A percentile compares a stretch with the other conserved stretches of the same genome.
Evolutionary conservation across 495 filamentous ascomycete species (phyloP).

Genomic region (Penicillium pancosmium): DNA sequence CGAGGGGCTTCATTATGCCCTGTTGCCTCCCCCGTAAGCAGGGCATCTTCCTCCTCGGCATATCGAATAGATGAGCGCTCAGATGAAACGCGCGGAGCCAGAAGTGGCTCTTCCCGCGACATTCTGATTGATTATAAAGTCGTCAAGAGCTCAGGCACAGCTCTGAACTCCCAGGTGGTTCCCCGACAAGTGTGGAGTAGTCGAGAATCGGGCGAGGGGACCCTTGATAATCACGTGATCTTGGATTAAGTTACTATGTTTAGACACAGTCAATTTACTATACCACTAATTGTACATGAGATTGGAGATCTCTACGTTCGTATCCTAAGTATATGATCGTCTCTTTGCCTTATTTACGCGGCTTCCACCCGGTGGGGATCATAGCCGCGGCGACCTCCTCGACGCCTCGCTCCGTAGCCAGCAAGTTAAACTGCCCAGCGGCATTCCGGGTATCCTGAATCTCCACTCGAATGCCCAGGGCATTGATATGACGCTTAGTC

Average conservation of each 20-base stretch:
- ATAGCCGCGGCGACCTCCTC: constrained; percentile 83
- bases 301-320: not conserved
- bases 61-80: constrained; percentile 49
- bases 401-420: constrained; percentile 82
- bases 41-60: constrained; percentile 64
- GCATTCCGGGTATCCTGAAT: constrained; percentile 93
- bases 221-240: too few relatives aligned
- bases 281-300: not conserved
- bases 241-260: too few relatives aligned
- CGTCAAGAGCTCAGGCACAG: constrained; percentile 11
- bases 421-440: constrained; percentile 84
- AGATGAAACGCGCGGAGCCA: constrained; percentile 47
- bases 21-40: constrained; percentile 61
- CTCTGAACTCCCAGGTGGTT: constrained; percentile 4
- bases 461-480: constrained; percentile 83
- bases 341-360: constrained; percentile 33
- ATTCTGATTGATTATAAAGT: constrained; percentile 27
- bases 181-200: not conserved
- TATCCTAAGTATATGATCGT: not conserved
- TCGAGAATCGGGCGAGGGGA: too few relatives aligned
- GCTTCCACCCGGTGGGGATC: constrained; percentile 83
- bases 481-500: constrained; percentile 69
- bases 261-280: too few relatives aligned
- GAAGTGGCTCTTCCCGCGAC: constrained; percentile 48
- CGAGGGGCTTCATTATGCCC: constrained; percentile 28